Evolutionary conservation across 768 basidiomycete species (phyloP), one percentile per base, ranked within the genome.

Genomic region (Butyriboletus loyo): DNA sequence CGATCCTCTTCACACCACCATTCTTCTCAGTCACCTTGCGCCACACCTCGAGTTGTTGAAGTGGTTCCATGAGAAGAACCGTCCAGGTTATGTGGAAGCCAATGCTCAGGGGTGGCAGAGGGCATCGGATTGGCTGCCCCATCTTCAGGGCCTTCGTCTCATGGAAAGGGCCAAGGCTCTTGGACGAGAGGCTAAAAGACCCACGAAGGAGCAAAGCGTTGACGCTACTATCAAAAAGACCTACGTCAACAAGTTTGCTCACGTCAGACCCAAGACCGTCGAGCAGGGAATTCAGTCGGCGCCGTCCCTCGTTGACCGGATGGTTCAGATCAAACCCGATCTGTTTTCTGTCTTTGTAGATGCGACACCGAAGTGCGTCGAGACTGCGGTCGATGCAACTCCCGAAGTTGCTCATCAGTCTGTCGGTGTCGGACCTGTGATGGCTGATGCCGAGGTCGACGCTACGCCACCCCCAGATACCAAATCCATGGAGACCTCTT

Each of bases 41-140:
- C 87, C 89, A 35, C 73, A 75, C 62, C 73, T 89, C 40, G 86
- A 89, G 63, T 74, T 70, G 25, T 67, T 91, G 46, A 86, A 84
- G 67, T 89, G 81, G 81, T 89, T 89, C 75, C 82, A 85, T 60
- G 87, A 88, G 62, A 86, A 84, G 69, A 89, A 82, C 60, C 77
- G 87, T n/a, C 76, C 80, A 0, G 85, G 86, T 5, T 85, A 77
- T 59, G 73, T 84, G 44, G 88, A 91, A 65, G 73, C 76, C 30
- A 83, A 89, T 59, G 81, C 83, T 11, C 77, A 76, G 50, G 77
- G 73, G 19, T 91, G 89, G 89, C 85, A 88, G 67, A 78, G 73
- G 43, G 83, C 83, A 27, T 75, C 75, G 2, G 86, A 89, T 45
- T 80, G 78, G 57, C 76, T 91, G 50, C 88, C 89, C n/a, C 82